A percentile compares a stretch with the other conserved stretches of the same genome.
These are phyloP conservation scores for Camptophora hylomeconis DNA, from an alignment of 2,329 filamentous ascomycete species.

Conservation along the genomic window DNA sequence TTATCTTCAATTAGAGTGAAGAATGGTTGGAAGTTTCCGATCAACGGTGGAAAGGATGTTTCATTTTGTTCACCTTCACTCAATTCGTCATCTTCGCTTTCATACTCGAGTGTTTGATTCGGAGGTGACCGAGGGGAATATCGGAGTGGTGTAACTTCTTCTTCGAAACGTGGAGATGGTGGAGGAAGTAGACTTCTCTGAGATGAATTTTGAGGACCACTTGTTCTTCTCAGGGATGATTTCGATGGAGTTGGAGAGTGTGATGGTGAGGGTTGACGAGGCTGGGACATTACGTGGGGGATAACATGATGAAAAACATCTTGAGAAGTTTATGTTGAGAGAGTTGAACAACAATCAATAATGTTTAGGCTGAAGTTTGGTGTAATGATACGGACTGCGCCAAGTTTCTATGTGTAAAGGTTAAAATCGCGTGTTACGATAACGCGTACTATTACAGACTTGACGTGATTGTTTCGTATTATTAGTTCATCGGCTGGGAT, in stretches of 20 bases:
- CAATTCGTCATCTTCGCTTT: constrained; percentile 8
- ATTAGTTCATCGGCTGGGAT: too few species aligned
- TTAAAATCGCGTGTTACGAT: too few species aligned
- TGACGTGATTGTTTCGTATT: too few species aligned
- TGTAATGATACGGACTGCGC: too few species aligned
- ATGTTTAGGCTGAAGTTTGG: too few species aligned
- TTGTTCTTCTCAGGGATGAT: constrained; percentile 13
- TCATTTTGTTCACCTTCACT: constrained; percentile 8
- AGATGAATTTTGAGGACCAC: constrained; percentile 5
- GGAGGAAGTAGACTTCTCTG: constrained; percentile 1
- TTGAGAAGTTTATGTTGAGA: too few species aligned
- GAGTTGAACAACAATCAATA: too few species aligned
- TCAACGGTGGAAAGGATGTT: constrained; percentile 14
- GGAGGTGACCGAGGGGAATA: constrained; percentile 6
- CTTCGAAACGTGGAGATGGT: constrained; percentile 4
- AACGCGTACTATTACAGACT: too few species aligned
- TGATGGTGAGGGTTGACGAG: constrained; percentile 8
- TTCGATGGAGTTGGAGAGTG: constrained; percentile 16
- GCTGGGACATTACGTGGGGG: constrained; percentile 6
- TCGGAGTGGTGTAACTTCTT: constrained; percentile 3
- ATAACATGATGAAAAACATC: constrained; percentile 7
- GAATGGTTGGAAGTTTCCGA: constrained; percentile 62
- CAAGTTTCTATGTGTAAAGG: too few species aligned
- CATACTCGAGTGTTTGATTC: constrained; percentile 8
- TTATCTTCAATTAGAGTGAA: constrained; percentile 74